phyloP scores from a whole-genome alignment of 768 basidiomycete genomes.

The Termitomyces eurrhizus region DNA sequence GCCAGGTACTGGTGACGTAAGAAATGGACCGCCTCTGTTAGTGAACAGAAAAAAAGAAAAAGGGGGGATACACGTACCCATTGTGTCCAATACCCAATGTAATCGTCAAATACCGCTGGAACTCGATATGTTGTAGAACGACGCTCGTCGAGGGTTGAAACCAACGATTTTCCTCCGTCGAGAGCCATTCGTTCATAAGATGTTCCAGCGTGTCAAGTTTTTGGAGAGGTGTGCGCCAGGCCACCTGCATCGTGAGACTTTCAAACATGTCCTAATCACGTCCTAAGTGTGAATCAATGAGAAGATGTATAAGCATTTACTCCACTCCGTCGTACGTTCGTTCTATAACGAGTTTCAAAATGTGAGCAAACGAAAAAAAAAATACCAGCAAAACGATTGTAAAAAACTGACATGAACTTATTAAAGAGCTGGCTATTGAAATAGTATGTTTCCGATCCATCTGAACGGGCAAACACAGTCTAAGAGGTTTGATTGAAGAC shows the following conservation, averaged over 20 bases:
- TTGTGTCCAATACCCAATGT: slow-evolving; percentile 64
- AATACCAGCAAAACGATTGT: neutral
- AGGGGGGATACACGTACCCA: slow-evolving; percentile 27
- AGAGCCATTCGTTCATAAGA: slow-evolving; percentile 69
- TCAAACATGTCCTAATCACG: slow-evolving; percentile 61
- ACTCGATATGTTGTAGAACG: slow-evolving; percentile 58
- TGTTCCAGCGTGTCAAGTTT: slow-evolving; percentile 71
- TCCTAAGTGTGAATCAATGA: slow-evolving; percentile 9
- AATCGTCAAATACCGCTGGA: slow-evolving; percentile 62
- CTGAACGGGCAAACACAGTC: slow-evolving; percentile 68
- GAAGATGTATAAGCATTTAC: slow-evolving; percentile 27
- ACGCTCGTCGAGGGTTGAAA: slow-evolving; percentile 65
- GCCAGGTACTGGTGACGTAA: slow-evolving; percentile 17
- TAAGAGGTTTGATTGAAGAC: slow-evolving; percentile 16
- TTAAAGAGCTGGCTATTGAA: slow-evolving; percentile 74
- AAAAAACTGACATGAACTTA: slow-evolving; percentile 61
- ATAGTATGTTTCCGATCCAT: slow-evolving; percentile 79
- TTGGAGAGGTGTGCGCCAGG: slow-evolving; percentile 69
- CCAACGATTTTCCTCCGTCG: slow-evolving; percentile 79
- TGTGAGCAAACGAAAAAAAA: neutral
- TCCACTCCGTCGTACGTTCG: slow-evolving; percentile 70
- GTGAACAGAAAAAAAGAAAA: neutral
- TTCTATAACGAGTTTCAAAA: slow-evolving; percentile 31
- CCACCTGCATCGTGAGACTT: slow-evolving; percentile 62
- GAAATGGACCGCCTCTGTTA: neutral